Base-by-base conservation (phyloP, 2,329 filamentous ascomycete genomes). In the Aurifilum marmelostoma region DNA sequence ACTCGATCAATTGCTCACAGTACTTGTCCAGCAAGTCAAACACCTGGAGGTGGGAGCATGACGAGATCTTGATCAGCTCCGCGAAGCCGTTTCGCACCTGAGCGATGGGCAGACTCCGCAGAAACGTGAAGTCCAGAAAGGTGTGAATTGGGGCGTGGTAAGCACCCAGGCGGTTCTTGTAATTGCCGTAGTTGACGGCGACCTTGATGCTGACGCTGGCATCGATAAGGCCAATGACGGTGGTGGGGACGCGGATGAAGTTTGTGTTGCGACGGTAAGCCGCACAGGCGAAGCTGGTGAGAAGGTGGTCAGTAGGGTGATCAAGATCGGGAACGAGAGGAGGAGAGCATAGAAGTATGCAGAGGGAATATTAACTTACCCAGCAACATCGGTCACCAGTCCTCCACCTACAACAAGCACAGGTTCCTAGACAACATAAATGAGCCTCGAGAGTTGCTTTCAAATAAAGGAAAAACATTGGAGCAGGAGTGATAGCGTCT, bases 131-230 rank as follows among this genome's bases (percentile, higher is more conserved):
- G 77, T 92, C 90, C 60, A 92, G 85, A 81, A 92, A 92, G 0
- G 90, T 92, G 75, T 91, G 88, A 62, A 88, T 83, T 0, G 91
- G 90, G 0, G 90, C 90, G 75, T 92, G 90, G 76, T 92, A 92
- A 4, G 90, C 90, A 37, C 90, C 90, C 0, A 92, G 84, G 16
- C 89, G 84, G 80, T 92, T 92, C 83, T 92, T 92, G 83, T 92
- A 91, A 77, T 89, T 88, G 76, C 89, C 89, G 74, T 92, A 92
- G 81, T 92, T 92, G 74, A 92, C 90, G 16, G 89, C 91, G n/a
- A 92, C 90, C 76, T 92, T 92, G 82, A 92, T 92, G 47, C 88
- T 91, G 64, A 92, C 91, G 24, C 89, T 91, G 3, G 91, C 91
- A 75, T 93, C 91, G 70, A 92, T 92, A 62, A 93, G 82, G 12